Conservation (phyloP, 2,329 filamentous ascomycete species). For the Fusarium oligoseptatum region DNA sequence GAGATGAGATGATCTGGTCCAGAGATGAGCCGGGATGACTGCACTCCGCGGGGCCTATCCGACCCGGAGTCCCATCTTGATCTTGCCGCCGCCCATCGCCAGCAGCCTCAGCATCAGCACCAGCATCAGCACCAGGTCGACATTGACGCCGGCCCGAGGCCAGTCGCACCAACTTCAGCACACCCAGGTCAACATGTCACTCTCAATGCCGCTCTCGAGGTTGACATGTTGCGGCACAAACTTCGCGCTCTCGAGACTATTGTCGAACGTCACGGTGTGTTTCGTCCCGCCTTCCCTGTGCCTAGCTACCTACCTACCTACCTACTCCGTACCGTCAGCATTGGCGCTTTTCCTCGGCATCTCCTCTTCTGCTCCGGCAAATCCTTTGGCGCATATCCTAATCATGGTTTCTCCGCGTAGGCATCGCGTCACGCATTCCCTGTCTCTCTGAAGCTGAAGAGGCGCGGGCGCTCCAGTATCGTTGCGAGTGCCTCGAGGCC, state of each 20-base stretch:
- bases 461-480: constrained; percentile 68
- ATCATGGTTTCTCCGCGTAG: constrained; percentile 36
- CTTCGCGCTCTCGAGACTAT: constrained; percentile 63
- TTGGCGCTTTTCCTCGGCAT: constrained; percentile 15
- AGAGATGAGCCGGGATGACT: constrained; percentile 50
- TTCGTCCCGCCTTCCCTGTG: constrained; percentile 25
- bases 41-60: constrained; percentile 49
- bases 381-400: constrained; percentile 27
- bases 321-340: constrained; percentile 9
- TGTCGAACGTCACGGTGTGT: constrained; percentile 63
- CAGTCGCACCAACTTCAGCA: constrained; percentile 61
- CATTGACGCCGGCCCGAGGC: constrained; percentile 65
- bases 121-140: constrained; percentile 51
- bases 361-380: constrained; percentile 13
- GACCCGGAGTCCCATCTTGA: constrained; percentile 50
- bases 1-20: constrained; percentile 49
- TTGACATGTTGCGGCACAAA: constrained; percentile 69
- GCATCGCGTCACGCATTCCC: constrained; percentile 52
- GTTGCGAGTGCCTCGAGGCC: constrained; percentile 69
- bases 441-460: constrained; percentile 69
- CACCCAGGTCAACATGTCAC: constrained; percentile 63
- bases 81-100: constrained; percentile 49
- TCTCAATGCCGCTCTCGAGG: constrained; percentile 62
- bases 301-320: not conserved
- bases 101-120: constrained; percentile 56